These are phyloP conservation scores for Coemansia sp. DNA, from an alignment of 192 early-diverging fungal genomes.

Conservation along the genomic window DNA sequence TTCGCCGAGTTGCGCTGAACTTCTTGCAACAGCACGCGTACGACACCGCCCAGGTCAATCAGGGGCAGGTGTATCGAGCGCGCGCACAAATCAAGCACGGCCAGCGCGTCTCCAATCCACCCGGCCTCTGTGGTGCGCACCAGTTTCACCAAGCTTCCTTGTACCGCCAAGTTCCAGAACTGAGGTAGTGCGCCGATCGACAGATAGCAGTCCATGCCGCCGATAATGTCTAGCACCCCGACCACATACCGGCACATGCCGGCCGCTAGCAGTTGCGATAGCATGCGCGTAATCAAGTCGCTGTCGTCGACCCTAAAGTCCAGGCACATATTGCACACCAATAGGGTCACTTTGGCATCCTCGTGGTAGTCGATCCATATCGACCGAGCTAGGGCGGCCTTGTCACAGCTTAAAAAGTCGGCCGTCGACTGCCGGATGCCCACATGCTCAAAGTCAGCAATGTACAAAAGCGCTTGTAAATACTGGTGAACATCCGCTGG, in stretches of 20 bases:
- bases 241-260: constrained; percentile 53
- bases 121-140: neutral
- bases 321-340: constrained; percentile 73
- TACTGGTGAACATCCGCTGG: constrained; percentile 50
- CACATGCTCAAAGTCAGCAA: constrained; percentile 71
- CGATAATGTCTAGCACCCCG: constrained; percentile 55
- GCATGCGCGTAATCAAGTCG: constrained; percentile 60
- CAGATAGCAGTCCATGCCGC: constrained; percentile 23
- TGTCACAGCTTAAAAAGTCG: constrained; percentile 66
- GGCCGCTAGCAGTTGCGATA: constrained; percentile 50
- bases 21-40: constrained; percentile 9
- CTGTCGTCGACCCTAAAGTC: constrained; percentile 67
- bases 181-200: constrained; percentile 16
- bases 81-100: constrained; percentile 31
- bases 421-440: constrained; percentile 57
- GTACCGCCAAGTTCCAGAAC: constrained; percentile 41
- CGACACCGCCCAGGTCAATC: constrained; percentile 15
- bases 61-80: constrained; percentile 29
- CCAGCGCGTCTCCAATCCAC: constrained; percentile 22
- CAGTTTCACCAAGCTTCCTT: constrained; percentile 14
- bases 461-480: constrained; percentile 63
- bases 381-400: constrained; percentile 65
- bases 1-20: neutral
- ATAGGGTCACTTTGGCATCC: constrained; percentile 57
- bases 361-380: constrained; percentile 66